Conservation (phyloP, 805 yeast genomes). For the Pichia sporocuriosa region DNA sequence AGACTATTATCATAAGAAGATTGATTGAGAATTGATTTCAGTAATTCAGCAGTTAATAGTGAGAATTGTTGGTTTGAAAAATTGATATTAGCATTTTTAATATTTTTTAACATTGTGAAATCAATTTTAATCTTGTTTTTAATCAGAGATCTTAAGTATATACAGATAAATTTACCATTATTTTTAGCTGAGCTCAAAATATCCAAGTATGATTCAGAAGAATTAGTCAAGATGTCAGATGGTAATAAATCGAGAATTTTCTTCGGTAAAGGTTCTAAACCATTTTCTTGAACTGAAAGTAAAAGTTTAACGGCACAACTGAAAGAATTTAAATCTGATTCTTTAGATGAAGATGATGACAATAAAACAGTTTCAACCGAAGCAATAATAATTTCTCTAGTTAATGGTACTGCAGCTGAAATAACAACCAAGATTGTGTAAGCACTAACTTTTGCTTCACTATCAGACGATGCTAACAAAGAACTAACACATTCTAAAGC, state of each 20-base stretch:
- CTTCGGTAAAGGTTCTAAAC: constrained; percentile 24
- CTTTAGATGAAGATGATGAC: constrained; percentile 13
- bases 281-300: constrained; percentile 37
- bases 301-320: constrained; percentile 41
- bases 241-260: constrained; percentile 21
- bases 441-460: constrained; percentile 73
- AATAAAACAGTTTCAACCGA: constrained; percentile 50
- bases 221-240: constrained; percentile 12
- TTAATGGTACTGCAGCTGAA: constrained; percentile 63
- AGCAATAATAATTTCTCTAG: constrained; percentile 49
- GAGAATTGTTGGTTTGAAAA: constrained; percentile 19
- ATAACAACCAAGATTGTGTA: constrained; percentile 77
- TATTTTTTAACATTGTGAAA: constrained; percentile 5
- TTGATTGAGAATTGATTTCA: constrained; percentile 15
- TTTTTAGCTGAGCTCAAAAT: constrained; percentile 14
- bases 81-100: constrained; percentile 11
- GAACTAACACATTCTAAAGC: constrained; percentile 53
- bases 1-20: constrained; percentile 17
- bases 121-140: constrained; percentile 11
- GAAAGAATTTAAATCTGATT: constrained; percentile 30
- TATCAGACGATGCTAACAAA: constrained; percentile 39
- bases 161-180: constrained; percentile 24
- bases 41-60: constrained; percentile 18
- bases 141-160: constrained; percentile 25
- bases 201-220: constrained; percentile 17